phyloP scores from a whole-genome alignment of 106 monocot genomes.

The Gastrodia elata region DNA sequence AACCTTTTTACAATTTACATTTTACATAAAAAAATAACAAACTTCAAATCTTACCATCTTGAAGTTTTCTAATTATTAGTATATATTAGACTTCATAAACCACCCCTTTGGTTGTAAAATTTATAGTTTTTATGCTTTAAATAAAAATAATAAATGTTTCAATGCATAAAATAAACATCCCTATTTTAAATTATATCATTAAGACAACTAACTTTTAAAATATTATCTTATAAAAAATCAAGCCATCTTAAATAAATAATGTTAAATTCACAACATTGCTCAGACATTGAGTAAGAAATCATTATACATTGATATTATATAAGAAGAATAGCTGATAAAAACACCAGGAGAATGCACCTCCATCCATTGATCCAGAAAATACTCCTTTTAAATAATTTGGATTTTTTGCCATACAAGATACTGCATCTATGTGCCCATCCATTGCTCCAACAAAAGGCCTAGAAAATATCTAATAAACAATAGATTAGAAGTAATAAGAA shows the following conservation, averaged over 20 bases:
- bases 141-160: too few species aligned
- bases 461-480: constrained; percentile 66
- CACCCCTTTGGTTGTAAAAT: too few species aligned
- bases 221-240: too few species aligned
- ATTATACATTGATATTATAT: neutral
- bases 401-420: constrained; percentile 94
- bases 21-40: too few species aligned
- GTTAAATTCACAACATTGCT: neutral
- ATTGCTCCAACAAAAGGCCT: constrained; percentile 94
- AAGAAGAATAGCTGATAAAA: neutral
- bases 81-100: too few species aligned
- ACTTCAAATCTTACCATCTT: too few species aligned
- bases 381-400: constrained; percentile 83
- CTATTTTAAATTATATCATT: too few species aligned
- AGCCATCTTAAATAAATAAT: neutral
- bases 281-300: neutral
- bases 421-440: constrained; percentile 82
- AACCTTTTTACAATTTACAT: too few species aligned
- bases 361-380: constrained; percentile 97
- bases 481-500: neutral
- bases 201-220: too few species aligned
- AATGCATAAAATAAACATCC: too few species aligned
- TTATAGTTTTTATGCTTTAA: too few species aligned
- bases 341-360: constrained; percentile 26
- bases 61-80: too few species aligned